phyloP scores from a whole-genome alignment of 2,329 filamentous ascomycete genomes.

The Fusarium sp. region DNA sequence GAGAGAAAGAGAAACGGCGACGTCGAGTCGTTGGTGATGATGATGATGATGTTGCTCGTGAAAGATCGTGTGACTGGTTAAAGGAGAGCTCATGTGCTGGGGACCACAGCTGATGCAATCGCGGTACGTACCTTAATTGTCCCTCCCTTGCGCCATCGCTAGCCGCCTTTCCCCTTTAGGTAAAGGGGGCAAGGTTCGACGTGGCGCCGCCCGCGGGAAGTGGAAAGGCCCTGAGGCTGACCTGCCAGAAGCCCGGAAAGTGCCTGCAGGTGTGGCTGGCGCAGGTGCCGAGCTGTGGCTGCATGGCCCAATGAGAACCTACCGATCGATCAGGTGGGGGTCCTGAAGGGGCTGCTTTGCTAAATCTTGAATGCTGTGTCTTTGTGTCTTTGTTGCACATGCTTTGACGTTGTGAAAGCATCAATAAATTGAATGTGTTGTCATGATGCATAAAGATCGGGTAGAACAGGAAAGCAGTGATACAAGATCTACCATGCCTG shows the following conservation, averaged over 20 bases:
- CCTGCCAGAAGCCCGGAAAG: not conserved
- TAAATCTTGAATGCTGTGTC: not conserved
- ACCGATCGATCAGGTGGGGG: slow-evolving; percentile 10
- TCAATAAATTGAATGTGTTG: not conserved
- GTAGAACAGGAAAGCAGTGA: not conserved
- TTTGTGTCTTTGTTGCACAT: not conserved
- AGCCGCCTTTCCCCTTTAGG: not conserved
- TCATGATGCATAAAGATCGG: not conserved
- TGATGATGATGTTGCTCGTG: slow-evolving; percentile 6
- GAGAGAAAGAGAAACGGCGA: not conserved
- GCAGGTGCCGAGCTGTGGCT: slow-evolving; percentile 27
- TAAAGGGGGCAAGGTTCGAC: not conserved
- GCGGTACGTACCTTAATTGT: slow-evolving; percentile 19
- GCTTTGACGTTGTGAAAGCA: not conserved
- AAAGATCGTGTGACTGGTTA: slow-evolving; percentile 26
- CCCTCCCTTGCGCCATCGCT: not conserved
- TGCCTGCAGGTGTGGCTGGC: slow-evolving; percentile 29
- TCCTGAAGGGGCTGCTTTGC: not conserved
- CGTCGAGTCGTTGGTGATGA: not conserved
- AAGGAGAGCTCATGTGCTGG: slow-evolving; percentile 26
- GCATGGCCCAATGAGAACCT: slow-evolving; percentile 18
- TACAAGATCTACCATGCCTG: not conserved
- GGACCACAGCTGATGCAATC: slow-evolving; percentile 24
- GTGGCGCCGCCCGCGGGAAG: slow-evolving; percentile 4
- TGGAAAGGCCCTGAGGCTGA: not conserved